Evolutionary conservation across 2,329 filamentous ascomycete genomes (phyloP).

Genomic region (Chrysoporthe austroafricana): DNA sequence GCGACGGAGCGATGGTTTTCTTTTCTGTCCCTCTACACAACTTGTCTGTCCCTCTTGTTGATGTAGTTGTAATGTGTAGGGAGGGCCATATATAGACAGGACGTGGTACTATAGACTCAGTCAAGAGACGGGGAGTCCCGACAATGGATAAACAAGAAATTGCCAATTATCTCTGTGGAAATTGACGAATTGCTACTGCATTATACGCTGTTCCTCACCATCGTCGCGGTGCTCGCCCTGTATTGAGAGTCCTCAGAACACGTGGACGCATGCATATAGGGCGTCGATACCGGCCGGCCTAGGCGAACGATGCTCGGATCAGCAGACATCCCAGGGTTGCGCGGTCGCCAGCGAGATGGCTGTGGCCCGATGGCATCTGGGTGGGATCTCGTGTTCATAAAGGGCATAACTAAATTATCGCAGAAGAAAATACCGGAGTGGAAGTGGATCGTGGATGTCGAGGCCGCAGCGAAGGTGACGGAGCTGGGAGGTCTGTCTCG

Average conservation of each 20-base stretch:
- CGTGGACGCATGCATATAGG: too few species aligned
- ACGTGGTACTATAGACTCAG: not conserved
- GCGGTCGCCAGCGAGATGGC: too few species aligned
- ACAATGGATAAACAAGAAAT: not conserved
- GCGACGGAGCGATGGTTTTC: not conserved
- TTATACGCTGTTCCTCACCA: too few species aligned
- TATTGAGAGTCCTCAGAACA: too few species aligned
- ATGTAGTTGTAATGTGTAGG: not conserved
- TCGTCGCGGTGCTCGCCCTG: too few species aligned
- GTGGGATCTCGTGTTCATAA: too few species aligned
- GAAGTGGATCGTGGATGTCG: not conserved
- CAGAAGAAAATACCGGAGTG: not conserved
- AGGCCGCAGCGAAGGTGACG: too few species aligned
- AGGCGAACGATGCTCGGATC: too few species aligned
- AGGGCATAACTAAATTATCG: not conserved
- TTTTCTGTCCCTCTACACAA: not conserved
- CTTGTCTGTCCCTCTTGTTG: not conserved
- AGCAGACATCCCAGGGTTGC: too few species aligned
- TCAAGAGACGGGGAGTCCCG: not conserved
- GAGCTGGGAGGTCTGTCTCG: not conserved
- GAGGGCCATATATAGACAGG: not conserved
- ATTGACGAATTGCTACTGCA: not conserved
- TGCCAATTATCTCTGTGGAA: not conserved
- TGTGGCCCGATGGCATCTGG: too few species aligned
- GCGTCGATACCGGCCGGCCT: too few species aligned